Percentiles rank a stretch among this genome's conserved stretches.
Evolutionary conservation across 2,329 filamentous ascomycete genomes (phyloP).

Genomic region (Aspergillus uvarum): DNA sequence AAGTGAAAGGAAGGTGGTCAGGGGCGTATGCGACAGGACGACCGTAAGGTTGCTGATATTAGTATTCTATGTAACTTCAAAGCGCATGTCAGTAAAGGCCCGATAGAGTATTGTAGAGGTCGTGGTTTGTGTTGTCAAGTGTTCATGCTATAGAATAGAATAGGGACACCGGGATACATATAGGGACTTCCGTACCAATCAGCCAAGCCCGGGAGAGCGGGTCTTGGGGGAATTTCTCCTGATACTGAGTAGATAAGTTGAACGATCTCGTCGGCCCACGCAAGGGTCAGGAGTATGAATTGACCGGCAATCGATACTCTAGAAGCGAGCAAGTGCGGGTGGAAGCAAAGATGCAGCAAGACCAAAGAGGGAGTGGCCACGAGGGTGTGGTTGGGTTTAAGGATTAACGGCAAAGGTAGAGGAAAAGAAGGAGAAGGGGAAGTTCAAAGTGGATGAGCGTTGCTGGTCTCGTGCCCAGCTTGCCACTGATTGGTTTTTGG

Average conservation of each 20-base stretch:
- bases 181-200: not conserved
- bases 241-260: not conserved
- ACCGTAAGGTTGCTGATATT: not conserved
- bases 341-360: not conserved
- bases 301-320: constrained; percentile 20
- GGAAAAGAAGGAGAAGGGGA: constrained; percentile 10
- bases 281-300: constrained; percentile 14
- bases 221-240: not conserved
- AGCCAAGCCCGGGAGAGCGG: not conserved
- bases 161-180: not conserved
- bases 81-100: not conserved
- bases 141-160: not conserved
- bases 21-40: not conserved
- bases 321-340: constrained; percentile 2
- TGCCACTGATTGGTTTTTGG: constrained; percentile 15
- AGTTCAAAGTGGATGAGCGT: constrained; percentile 6
- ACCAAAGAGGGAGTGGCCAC: constrained; percentile 13
- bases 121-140: not conserved
- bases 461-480: constrained; percentile 19
- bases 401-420: constrained; percentile 12
- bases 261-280: not conserved
- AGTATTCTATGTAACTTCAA: not conserved
- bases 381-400: not conserved
- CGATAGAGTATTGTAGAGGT: not conserved
- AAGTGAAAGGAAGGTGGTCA: not conserved